Base-by-base conservation (phyloP, 73 alveolate species). In the Paramecium sexaurelia region DNA sequence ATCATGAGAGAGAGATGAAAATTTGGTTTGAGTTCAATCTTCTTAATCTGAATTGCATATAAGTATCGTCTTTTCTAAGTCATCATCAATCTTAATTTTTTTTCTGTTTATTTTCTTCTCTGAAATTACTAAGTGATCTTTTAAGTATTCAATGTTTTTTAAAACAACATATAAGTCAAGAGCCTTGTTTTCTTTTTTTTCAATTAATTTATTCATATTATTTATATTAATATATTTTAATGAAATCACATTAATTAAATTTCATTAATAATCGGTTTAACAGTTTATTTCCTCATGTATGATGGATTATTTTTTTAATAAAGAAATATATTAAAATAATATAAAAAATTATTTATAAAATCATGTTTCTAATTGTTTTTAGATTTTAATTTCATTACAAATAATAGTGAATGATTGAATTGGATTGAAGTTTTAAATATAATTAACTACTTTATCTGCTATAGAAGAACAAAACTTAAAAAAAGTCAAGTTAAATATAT, bases 1-100 rank as follows among this genome's bases (percentile, higher is more conserved):
- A 51, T 51, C 67, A 51, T 15, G 67, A 51, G 67, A 51, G 67
- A 51, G 67, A 51, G 67, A 51, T 5, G 67, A 15, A 7, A 1
- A 45, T 45, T 51, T 51, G 33, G 29, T 51, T 17, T 3, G 67
- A 51, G 11, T 51, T 51, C 67, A 51, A 20, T 51, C 67, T 51
- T 61, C 83, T 29, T 61, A 26, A 24, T 61, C 83, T 61, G 83
- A 61, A 61, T 61, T 61, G 7, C 83, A 61, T 13, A 61, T 61
- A 13, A 61, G 39, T 26, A 61, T 61, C 47, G 83, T 61, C 26
- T 26, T 29, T 26, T 61, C 83, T 61, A 61, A 61, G 39, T 61
- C 83, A 13, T 61, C 83, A 26, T 32, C 39, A 10, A 61, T 29
- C 43, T 61, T 61, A 29, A 61, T 32, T 61, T 61, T 61, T 32